phyloP scores from a whole-genome alignment of 768 basidiomycete genomes.

The Podaxis sp. region DNA sequence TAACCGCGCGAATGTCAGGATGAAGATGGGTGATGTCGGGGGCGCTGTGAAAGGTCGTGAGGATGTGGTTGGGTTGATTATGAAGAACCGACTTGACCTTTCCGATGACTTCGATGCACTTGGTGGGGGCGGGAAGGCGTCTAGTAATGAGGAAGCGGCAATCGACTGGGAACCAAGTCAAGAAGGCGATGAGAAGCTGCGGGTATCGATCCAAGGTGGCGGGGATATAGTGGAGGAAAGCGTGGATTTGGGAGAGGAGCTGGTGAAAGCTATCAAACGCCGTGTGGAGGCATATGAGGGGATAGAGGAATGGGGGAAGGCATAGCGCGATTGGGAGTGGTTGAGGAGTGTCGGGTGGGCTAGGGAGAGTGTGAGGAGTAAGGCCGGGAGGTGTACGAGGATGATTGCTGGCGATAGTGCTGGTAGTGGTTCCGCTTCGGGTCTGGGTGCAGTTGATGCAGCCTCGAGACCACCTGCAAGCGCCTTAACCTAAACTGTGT shows the following conservation, averaged over 20 bases:
- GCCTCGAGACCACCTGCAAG: conserved; percentile 17
- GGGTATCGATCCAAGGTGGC: conserved; percentile 23
- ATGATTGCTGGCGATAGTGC: conserved; percentile 45
- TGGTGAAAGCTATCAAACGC: conserved; percentile 78
- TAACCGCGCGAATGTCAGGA: conserved; percentile 77
- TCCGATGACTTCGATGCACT: conserved; percentile 17
- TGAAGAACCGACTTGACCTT: background rate
- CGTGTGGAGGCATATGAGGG: conserved; percentile 88
- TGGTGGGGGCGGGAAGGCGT: conserved; percentile 9
- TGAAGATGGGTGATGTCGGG: conserved; percentile 71
- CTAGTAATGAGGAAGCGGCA: background rate
- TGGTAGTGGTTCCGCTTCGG: conserved; percentile 11
- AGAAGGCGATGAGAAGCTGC: conserved; percentile 26
- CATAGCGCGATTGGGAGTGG: conserved; percentile 78
- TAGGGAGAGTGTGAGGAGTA: conserved; percentile 48
- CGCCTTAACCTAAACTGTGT: conserved; percentile 30
- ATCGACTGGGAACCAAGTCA: conserved; percentile 21
- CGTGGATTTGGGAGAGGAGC: conserved; percentile 71
- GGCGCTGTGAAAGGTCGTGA: conserved; percentile 43
- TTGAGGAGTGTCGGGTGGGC: conserved; percentile 61
- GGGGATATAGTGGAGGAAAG: conserved; percentile 38
- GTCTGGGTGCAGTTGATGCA: background rate
- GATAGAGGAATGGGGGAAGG: conserved; percentile 83
- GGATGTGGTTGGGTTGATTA: conserved; percentile 9
- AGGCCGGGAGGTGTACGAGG: conserved; percentile 75